phyloP scores from a whole-genome alignment of 2,329 filamentous ascomycete species.

The Seiridium unicorne region DNA sequence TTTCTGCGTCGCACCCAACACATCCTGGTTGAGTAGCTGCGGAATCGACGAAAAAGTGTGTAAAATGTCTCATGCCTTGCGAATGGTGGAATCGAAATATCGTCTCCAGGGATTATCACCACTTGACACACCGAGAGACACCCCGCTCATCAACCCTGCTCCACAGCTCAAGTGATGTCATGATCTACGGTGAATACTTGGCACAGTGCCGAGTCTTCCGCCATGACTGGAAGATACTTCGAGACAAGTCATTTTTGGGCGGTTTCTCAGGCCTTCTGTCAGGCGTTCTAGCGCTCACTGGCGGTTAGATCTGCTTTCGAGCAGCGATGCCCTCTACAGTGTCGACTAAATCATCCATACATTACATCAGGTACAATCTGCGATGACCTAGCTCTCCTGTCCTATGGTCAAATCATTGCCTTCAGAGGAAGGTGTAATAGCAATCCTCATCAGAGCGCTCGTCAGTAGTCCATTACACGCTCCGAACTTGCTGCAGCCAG shows the following conservation, averaged over 20 bases:
- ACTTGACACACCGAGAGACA: neutral
- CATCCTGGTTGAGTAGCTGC: too few relatives aligned
- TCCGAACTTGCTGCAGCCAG: too few relatives aligned
- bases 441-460: slow-evolving; percentile 5
- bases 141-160: neutral
- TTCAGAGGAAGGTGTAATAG: slow-evolving; percentile 1
- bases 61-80: too few relatives aligned
- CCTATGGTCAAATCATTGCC: slow-evolving; percentile 2
- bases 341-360: too few relatives aligned
- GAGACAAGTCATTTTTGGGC: neutral
- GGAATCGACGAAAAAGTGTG: too few relatives aligned
- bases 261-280: neutral
- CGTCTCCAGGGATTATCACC: neutral
- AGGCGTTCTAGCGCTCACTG: neutral
- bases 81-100: neutral
- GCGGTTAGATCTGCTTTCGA: too few relatives aligned
- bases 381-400: too few relatives aligned
- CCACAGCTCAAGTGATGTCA: neutral
- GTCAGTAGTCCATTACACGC: too few relatives aligned
- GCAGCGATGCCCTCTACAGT: neutral
- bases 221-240: too few relatives aligned
- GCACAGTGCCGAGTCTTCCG: neutral
- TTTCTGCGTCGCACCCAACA: too few relatives aligned
- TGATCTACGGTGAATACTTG: neutral
- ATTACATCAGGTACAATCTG: too few relatives aligned